phyloP scores from a whole-genome alignment of 1,284 basidiomycete genomes.

The Ceratobasidium papillatum region DNA sequence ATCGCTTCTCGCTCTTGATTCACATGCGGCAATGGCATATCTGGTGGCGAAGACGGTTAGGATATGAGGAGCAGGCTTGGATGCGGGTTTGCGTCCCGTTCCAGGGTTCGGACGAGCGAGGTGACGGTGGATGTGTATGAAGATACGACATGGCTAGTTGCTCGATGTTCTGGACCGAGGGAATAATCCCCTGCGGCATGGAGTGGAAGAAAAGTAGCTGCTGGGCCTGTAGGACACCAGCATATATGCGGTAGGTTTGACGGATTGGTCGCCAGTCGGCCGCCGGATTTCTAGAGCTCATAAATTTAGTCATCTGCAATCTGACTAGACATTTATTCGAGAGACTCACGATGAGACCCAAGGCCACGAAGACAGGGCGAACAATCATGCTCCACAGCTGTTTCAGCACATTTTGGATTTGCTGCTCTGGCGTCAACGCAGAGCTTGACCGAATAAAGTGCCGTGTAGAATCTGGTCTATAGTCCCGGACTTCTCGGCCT shows the following conservation, averaged over 20 bases:
- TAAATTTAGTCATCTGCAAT: background rate
- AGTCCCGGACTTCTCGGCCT: conserved; percentile 9
- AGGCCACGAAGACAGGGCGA: background rate
- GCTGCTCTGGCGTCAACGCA: background rate
- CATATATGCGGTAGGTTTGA: conserved; percentile 6
- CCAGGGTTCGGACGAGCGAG: background rate
- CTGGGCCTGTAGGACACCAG: conserved; percentile 13
- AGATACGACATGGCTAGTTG: conserved; percentile 12
- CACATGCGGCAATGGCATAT: conserved; percentile 2
- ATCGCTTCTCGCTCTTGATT: background rate
- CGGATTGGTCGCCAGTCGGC: background rate
- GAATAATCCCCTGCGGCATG: conserved; percentile 31
- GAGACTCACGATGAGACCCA: background rate
- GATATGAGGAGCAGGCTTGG: conserved; percentile 11
- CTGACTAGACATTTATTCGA: background rate
- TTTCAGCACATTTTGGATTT: background rate
- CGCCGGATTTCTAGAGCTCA: background rate
- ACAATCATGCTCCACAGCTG: background rate
- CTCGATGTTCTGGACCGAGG: conserved; percentile 1
- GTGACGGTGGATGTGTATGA: conserved; percentile 24
- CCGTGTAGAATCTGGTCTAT: background rate
- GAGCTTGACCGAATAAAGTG: conserved; percentile 9
- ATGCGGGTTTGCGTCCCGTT: background rate
- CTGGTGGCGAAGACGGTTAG: conserved; percentile 4
- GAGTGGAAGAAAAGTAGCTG: conserved; percentile 19